These are phyloP conservation scores for Eutrema heterophyllum DNA, from an alignment of 345 rosid species.

Conservation along the genomic window DNA sequence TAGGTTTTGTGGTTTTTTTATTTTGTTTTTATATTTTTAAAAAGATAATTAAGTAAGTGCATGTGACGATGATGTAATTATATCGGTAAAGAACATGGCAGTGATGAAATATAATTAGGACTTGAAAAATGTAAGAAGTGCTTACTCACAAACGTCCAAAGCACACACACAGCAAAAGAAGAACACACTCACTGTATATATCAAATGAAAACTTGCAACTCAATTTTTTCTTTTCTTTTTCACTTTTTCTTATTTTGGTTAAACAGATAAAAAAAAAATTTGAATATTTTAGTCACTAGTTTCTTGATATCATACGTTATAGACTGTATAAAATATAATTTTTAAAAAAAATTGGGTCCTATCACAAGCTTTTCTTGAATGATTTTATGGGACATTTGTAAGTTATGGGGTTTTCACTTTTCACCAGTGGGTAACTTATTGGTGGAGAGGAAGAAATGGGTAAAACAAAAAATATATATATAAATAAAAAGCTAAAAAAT, in stretches of 20 bases:
- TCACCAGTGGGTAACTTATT: conserved; percentile 29
- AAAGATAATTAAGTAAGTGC: conserved; percentile 16
- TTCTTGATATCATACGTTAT: conserved; percentile 13
- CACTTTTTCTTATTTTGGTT: conserved; percentile 24
- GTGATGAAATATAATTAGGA: conserved; percentile 29
- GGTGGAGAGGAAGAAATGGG: conserved; percentile 9
- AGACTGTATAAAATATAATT: neutral
- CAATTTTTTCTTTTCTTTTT: neutral
- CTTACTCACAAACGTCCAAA: conserved; percentile 26
- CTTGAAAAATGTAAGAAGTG: conserved; percentile 9
- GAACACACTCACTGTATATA: conserved; percentile 2
- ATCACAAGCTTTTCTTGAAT: conserved; percentile 14
- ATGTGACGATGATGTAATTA: conserved; percentile 38
- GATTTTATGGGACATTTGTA: conserved; percentile 26
- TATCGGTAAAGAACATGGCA: conserved; percentile 39
- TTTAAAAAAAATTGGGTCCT: neutral
- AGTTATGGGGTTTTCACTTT: conserved; percentile 11
- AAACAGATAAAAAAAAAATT: too few relatives aligned
- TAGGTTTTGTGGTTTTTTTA: conserved; percentile 17
- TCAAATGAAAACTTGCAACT: conserved; percentile 2
- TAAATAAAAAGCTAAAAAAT: neutral
- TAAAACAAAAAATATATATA: neutral
- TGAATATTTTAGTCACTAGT: neutral
- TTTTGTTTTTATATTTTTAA: neutral
- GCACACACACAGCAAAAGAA: conserved; percentile 16